Conservation (phyloP, 1,139 yeast species). For the Suhomyces wounanorum region DNA sequence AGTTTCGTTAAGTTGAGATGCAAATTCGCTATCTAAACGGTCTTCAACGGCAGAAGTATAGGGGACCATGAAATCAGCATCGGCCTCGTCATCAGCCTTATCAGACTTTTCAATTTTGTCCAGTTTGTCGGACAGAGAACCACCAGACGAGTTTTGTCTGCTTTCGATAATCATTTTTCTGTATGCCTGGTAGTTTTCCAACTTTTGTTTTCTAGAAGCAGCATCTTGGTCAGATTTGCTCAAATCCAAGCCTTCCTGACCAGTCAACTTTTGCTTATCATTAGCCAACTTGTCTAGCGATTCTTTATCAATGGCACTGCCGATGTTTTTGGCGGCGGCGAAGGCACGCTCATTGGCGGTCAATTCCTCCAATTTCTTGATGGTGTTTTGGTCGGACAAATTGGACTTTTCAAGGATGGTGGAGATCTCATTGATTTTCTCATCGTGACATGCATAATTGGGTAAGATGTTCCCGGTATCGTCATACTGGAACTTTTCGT, state of each 20-base stretch:
- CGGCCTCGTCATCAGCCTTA: constrained; percentile 18
- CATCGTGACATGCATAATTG: constrained; percentile 54
- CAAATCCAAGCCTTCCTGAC: constrained; percentile 42
- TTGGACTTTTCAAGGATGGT: constrained; percentile 48
- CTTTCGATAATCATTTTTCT: constrained; percentile 50
- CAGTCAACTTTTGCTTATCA: constrained; percentile 46
- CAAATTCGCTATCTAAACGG: constrained; percentile 64
- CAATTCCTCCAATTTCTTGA: constrained; percentile 55
- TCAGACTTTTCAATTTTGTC: constrained; percentile 1
- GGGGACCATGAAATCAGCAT: constrained; percentile 52
- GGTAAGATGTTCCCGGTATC: constrained; percentile 64
- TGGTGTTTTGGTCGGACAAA: constrained; percentile 41
- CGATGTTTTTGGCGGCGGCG: constrained; percentile 58
- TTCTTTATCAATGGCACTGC: constrained; percentile 48
- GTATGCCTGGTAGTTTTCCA: constrained; percentile 49
- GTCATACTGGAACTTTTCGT: constrained; percentile 59
- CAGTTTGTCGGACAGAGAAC: background rate
- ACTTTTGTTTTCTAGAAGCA: constrained; percentile 43
- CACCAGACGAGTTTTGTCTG: constrained; percentile 3
- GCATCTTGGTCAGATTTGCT: constrained; percentile 50
- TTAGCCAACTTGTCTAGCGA: constrained; percentile 41
- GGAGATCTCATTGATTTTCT: constrained; percentile 45
- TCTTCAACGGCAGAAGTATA: constrained; percentile 76
- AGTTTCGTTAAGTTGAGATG: constrained; percentile 58
- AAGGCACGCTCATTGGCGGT: constrained; percentile 63